phyloP scores from a whole-genome alignment of 768 basidiomycete genomes.

The Rhodotorula taiwanensis region DNA sequence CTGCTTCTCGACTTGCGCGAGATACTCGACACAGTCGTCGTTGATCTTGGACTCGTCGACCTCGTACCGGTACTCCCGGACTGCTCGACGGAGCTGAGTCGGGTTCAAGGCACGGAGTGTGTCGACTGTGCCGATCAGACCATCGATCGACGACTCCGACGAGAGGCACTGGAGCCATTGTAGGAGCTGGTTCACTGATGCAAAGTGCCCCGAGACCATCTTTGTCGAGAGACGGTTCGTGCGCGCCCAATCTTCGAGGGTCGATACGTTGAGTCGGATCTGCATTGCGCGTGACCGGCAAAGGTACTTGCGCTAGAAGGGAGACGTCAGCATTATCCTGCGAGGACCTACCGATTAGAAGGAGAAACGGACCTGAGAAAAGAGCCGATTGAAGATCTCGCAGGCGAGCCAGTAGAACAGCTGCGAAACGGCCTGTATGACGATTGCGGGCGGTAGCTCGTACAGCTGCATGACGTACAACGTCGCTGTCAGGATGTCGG shows the following conservation, averaged over 20 bases:
- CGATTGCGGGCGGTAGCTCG: constrained; percentile 77
- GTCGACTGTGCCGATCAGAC: constrained; percentile 83
- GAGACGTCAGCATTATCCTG: background rate
- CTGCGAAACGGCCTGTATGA: constrained; percentile 89
- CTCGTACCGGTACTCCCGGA: constrained; percentile 78
- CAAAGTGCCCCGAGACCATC: constrained; percentile 65
- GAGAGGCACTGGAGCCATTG: constrained; percentile 83
- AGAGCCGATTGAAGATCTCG: constrained; percentile 50
- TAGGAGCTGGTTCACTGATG: constrained; percentile 72
- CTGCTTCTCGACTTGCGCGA: constrained; percentile 90
- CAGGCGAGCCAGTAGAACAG: constrained; percentile 98
- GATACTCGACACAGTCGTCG: constrained; percentile 89
- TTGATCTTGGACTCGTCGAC: constrained; percentile 86
- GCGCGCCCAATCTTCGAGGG: constrained; percentile 85
- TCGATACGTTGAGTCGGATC: constrained; percentile 75
- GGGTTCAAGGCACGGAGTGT: constrained; percentile 81
- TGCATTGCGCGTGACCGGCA: constrained; percentile 87
- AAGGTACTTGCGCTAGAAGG: constrained; percentile 74
- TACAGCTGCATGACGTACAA: constrained; percentile 76
- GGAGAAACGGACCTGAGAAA: constrained; percentile 36
- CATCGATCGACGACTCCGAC: constrained; percentile 76
- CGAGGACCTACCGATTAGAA: too few relatives aligned
- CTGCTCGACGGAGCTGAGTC: constrained; percentile 89
- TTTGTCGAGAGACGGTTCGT: constrained; percentile 70
- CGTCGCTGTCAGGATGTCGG: constrained; percentile 73